A percentile compares a stretch with the other conserved stretches of the same genome.
phyloP scores from a whole-genome alignment of 2,329 filamentous ascomycete genomes.

The Fusarium sarcochroum region DNA sequence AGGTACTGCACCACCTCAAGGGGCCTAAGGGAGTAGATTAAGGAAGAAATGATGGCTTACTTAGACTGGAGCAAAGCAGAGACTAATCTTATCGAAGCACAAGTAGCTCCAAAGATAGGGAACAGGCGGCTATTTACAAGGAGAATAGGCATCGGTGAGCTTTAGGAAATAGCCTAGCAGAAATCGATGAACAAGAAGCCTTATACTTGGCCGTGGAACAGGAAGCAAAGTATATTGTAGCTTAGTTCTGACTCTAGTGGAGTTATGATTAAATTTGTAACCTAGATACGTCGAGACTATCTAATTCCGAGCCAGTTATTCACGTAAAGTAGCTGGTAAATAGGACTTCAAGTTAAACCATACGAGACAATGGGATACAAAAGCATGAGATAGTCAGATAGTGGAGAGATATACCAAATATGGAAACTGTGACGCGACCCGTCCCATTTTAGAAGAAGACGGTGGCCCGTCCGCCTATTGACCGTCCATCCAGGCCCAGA shows the following conservation, averaged over 20 bases:
- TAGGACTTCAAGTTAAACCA: too few species aligned
- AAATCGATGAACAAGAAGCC: slow-evolving; percentile 15
- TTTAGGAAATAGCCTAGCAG: slow-evolving; percentile 1
- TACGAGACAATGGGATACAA: too few species aligned
- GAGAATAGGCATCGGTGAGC: slow-evolving; percentile 11
- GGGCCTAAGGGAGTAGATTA: slow-evolving; percentile 14
- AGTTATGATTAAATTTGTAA: too few species aligned
- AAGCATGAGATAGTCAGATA: too few species aligned
- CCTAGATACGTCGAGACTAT: too few species aligned
- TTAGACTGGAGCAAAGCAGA: slow-evolving; percentile 16
- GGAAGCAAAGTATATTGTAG: slow-evolving; percentile 18
- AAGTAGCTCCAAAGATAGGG: slow-evolving; percentile 1
- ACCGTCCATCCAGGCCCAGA: too few species aligned
- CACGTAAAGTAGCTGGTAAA: too few species aligned
- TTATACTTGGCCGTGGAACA: slow-evolving; percentile 9
- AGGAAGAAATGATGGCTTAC: slow-evolving; percentile 22
- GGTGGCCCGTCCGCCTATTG: too few species aligned
- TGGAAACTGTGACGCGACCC: too few species aligned
- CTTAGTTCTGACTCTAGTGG: neutral
- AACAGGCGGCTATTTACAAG: neutral
- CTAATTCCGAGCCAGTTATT: too few species aligned
- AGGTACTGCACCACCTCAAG: neutral
- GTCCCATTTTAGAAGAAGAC: too few species aligned
- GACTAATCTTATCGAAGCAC: slow-evolving; percentile 6
- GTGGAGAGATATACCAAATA: too few species aligned